These are phyloP conservation scores for Pseudovirgaria hyperparasitica DNA, from an alignment of 2,329 filamentous ascomycete genomes.

Conservation along the genomic window DNA sequence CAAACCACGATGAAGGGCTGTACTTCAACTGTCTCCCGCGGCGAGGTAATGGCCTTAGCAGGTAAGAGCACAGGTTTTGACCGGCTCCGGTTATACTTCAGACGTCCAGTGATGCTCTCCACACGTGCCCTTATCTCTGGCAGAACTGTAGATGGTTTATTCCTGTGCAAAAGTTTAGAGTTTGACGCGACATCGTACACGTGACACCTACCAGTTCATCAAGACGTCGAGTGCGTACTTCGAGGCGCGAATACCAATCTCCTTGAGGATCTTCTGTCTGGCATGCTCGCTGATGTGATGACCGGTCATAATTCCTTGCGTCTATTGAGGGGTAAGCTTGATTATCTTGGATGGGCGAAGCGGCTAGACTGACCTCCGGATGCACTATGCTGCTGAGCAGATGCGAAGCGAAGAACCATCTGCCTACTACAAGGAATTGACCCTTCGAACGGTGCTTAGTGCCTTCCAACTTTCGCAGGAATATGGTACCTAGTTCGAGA, in stretches of 20 bases:
- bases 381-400: conserved; percentile 73
- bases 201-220: conserved; percentile 47
- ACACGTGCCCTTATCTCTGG: conserved; percentile 54
- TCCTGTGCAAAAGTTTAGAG: conserved; percentile 25
- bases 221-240: conserved; percentile 67
- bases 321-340: conserved; percentile 32
- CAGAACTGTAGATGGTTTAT: conserved; percentile 50
- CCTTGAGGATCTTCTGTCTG: conserved; percentile 58
- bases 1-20: conserved; percentile 71
- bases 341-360: conserved; percentile 2
- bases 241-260: conserved; percentile 69
- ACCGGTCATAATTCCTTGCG: conserved; percentile 58
- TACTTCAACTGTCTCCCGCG: conserved; percentile 64
- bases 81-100: conserved; percentile 34
- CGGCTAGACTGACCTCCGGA: conserved; percentile 53
- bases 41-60: conserved; percentile 57
- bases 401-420: conserved; percentile 87
- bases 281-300: conserved; percentile 89
- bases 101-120: conserved; percentile 56
- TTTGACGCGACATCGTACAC: conserved; percentile 7
- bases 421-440: conserved; percentile 71
- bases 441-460: conserved; percentile 56
- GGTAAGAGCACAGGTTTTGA: conserved; percentile 50
- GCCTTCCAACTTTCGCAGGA: conserved; percentile 61
- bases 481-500: conserved; percentile 71